Base-by-base conservation (phyloP, 352 stramenopile genomes). In the Phytophthora hibernalis region DNA sequence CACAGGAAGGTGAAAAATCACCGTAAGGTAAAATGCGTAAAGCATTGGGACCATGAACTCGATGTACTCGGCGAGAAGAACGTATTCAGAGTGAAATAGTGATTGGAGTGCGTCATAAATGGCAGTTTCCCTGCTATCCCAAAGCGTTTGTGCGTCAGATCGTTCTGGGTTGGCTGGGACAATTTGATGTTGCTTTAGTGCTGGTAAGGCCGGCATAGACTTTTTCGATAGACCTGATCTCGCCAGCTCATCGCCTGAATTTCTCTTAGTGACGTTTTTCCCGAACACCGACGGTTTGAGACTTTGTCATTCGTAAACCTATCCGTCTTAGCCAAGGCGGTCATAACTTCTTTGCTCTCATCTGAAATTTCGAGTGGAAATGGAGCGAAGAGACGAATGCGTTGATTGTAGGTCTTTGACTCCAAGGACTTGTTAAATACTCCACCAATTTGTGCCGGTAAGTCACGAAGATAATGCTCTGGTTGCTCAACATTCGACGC, bases 61-160 rank as follows among this genome's bases (percentile, higher is more conserved):
- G 54, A 80, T 61, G 35, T 77, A 75, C 55, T 74, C 68, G 8
- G 52, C 49, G 31, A 75, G 31, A 1, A 72, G 51, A 11, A 73
- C 18, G 45, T 71, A 76, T 33, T 79, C 67, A 15, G 54, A 62
- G n/a, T 68, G 54, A 35, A 77, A 77, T 22, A 74, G 54, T 22
- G 61, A 26, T n/a, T 60, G 33, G 24, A 70, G 65, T 1, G 20
- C 58, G 5, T 68, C 45, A 26, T 42, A 42, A 22, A 44, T 21
- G 5, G 38, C n/a, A 3, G 21, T 44, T 44, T 44, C 38, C 38
- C 16, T 44, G 38, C 22, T 22, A 10, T 44, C 38, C 3, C 5
- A 13, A 44, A 5, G 16, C 4, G 6, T 44, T 44, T 44, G 38
- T 16, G 16, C 4, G n/a, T 44, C 38, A 22, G n/a, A 20, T 44